Evolutionary conservation across 2,329 filamentous ascomycete species (phyloP), one percentile per base, ranked within the genome.

Genomic region (Nemania sp.): DNA sequence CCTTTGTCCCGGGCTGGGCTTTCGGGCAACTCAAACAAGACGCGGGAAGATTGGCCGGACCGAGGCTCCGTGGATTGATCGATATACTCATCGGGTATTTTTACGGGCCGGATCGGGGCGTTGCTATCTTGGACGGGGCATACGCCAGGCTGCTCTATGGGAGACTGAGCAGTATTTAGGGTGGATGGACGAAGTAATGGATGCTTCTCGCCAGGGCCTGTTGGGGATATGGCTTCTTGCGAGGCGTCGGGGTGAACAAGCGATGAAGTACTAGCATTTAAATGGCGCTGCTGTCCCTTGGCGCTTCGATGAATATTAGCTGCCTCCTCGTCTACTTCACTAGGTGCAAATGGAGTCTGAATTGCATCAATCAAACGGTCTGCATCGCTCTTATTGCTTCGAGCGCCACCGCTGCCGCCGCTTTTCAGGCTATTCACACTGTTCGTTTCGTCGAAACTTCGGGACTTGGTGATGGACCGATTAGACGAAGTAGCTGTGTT

Each of bases 281-380:
- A 22, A 52, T 62, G 54, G 11, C 67, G 62, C 41, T 58, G 51
- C 7, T 52, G 64, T 26, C 72, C 70, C 59, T 62, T 73, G 0
- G 75, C 74, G 20, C 70, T 64, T 6, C 72, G 75, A 13, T 72
- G 70, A 35, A 73, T 20, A 24, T 43, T 22, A 3, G 43, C 8
- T 2, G 52, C 29, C 20, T 67, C 71, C 11, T 72, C 68, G 7
- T 82, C 81, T 0, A 73, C 62, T 15, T 82, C 82, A 4, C 81
- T 79, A 0, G 85, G 72, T 1, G 80, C 76, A 1, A 88, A 78
- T 0, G 90, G 87, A 11, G 87, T 89, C 73, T 90, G 87, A 2
- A 93, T 91, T 2, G 90, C 91, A 74, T 92, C 87, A 26, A 93
- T 93, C 13, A 93, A 81, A 29, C 91, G 83, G 68, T 93, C 91